A percentile compares a stretch with the other conserved stretches of the same genome.
These are phyloP conservation scores for Sphagnum magellanicum DNA, from an alignment of 228 moss, liverwort and hornwort species.

Conservation along the genomic window DNA sequence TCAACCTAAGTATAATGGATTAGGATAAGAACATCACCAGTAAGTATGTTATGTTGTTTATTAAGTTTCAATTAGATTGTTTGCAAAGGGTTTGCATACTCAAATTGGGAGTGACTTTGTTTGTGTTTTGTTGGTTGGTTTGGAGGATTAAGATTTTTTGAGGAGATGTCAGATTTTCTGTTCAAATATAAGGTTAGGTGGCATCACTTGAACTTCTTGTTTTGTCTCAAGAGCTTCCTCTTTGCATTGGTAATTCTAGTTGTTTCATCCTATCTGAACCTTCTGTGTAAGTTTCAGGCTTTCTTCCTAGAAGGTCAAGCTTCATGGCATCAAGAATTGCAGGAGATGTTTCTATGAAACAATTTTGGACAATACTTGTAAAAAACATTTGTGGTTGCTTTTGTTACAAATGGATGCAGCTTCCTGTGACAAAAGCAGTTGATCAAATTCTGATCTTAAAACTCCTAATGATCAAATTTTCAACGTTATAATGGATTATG, in stretches of 20 bases:
- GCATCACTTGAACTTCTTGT: too few species aligned
- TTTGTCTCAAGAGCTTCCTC: too few species aligned
- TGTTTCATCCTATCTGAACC: not conserved
- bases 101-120: too few species aligned
- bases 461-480: constrained; percentile 72
- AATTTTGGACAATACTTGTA: not conserved
- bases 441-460: constrained; percentile 40
- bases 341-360: too few species aligned
- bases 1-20: too few species aligned
- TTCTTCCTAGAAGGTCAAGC: not conserved
- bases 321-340: too few species aligned
- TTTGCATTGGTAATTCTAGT: too few species aligned
- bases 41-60: too few species aligned
- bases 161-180: constrained; percentile 43
- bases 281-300: not conserved
- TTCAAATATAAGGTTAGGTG: constrained; percentile 37
- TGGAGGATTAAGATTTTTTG: constrained; percentile 66
- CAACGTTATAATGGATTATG: constrained; percentile 60
- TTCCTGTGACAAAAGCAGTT: constrained; percentile 73
- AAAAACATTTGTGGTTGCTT: not conserved
- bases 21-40: too few species aligned
- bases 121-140: not conserved
- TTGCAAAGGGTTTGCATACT: too few species aligned
- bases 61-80: too few species aligned
- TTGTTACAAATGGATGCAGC: constrained; percentile 23